Evolutionary conservation across 805 yeast genomes (phyloP).

Genomic region (Wickerhamomyces strasburgensis): DNA sequence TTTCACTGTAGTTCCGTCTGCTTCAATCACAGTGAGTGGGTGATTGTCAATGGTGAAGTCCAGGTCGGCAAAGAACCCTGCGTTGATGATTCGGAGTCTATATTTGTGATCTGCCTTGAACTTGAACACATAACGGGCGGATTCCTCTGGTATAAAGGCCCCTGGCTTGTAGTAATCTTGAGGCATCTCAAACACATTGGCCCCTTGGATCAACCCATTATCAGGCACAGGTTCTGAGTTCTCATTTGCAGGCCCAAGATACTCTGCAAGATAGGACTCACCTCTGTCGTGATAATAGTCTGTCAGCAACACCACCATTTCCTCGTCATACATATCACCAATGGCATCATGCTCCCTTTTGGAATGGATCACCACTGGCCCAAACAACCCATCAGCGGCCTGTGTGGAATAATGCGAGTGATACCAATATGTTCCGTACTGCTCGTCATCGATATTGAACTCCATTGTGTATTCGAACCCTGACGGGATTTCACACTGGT

Average conservation of each 20-base stretch:
- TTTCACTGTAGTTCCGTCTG: conserved; percentile 48
- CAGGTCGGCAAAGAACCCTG: conserved; percentile 48
- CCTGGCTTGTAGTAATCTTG: conserved; percentile 21
- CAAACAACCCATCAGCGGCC: conserved; percentile 44
- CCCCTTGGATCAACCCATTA: conserved; percentile 39
- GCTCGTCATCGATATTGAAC: conserved; percentile 33
- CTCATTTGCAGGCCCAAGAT: conserved; percentile 37
- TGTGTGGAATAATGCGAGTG: conserved; percentile 49
- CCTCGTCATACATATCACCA: conserved; percentile 39
- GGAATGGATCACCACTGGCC: conserved; percentile 45
- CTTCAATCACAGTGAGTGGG: conserved; percentile 44
- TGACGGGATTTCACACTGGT: conserved; percentile 45
- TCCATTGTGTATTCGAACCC: conserved; percentile 36
- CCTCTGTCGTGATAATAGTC: conserved; percentile 44
- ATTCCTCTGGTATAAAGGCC: conserved; percentile 17
- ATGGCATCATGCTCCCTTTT: conserved; percentile 31
- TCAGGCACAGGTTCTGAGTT: conserved; percentile 48
- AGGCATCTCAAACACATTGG: conserved; percentile 26
- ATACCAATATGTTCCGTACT: conserved; percentile 53
- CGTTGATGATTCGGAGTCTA: conserved; percentile 42
- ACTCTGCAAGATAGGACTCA: conserved; percentile 26
- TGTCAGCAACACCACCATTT: conserved; percentile 37
- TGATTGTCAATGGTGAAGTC: conserved; percentile 48
- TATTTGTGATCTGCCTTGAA: conserved; percentile 41
- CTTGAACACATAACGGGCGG: conserved; percentile 20